Conservation (phyloP, 352 stramenopile genomes). For the Aphanomyces euteiches region DNA sequence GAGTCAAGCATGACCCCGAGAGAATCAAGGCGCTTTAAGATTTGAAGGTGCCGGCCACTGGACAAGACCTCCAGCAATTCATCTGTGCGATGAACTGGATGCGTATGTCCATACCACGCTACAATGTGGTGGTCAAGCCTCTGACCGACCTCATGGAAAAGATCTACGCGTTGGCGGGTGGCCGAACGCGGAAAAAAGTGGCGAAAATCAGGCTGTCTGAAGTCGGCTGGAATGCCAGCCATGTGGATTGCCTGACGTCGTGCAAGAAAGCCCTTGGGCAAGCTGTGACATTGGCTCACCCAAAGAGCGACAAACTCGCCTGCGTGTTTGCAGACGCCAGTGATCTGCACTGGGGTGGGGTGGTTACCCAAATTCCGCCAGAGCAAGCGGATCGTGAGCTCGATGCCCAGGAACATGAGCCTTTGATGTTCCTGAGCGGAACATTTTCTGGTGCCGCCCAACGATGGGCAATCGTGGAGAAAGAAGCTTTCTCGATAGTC, state of each 20-base stretch:
- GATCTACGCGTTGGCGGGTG: background rate
- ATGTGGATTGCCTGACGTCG: too few relatives aligned
- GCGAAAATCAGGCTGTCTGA: background rate
- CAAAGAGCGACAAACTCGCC: background rate
- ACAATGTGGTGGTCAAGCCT: background rate
- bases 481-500: slow-evolving; percentile 35
- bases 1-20: slow-evolving; percentile 8
- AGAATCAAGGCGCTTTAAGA: slow-evolving; percentile 18
- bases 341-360: slow-evolving; percentile 18
- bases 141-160: background rate
- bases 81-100: slow-evolving; percentile 1
- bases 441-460: slow-evolving; percentile 30
- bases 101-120: background rate
- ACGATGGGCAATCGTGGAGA: slow-evolving; percentile 33
- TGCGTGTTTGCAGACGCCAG: slow-evolving; percentile 29
- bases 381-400: slow-evolving; percentile 21
- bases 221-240: background rate
- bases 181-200: background rate
- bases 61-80: slow-evolving; percentile 28
- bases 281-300: background rate
- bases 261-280: too few relatives aligned
- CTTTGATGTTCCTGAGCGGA: slow-evolving; percentile 29
- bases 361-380: slow-evolving; percentile 31
- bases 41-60: slow-evolving; percentile 26
- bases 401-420: slow-evolving; percentile 30